Evolutionary conservation across 2,329 filamentous ascomycete species (phyloP), one percentile per base, ranked within the genome.

Genomic region (Elsinoe batatas): DNA sequence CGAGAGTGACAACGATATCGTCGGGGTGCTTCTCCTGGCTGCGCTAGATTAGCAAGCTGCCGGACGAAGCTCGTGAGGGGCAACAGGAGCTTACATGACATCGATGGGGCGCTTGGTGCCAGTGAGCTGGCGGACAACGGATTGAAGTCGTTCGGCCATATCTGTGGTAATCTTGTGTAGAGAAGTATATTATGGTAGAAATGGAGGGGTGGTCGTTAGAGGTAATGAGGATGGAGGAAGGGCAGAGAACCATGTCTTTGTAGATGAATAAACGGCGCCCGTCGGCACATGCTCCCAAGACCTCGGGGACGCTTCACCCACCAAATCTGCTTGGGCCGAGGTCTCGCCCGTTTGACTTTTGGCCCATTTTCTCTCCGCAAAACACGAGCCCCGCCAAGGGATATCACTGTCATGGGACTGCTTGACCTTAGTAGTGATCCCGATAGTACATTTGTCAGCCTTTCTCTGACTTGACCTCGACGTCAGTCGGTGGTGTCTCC

Each of bases 1-100:
- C 91, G 57, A 94, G 82, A 6, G 93, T 98, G 68, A 97, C 95
- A 69, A 98, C 93, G 55, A 98, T 80, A 76, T 98, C 93, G 70
- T 97, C 91, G 63, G 91, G 82, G 72, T 95, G 94, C 78, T 97
- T 91, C 64, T 88, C 83, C 57, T 88, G 90, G 67, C 90, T 95
- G 64, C 57, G 13, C 15, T 3, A n/a, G 18, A 56, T 61, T 54
- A 61, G 58, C 37, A 44, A 53, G 46, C 42, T 56, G 59, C 37
- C 40, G 54, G 33, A 20, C 86, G 64, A 89, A 75, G 32, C 90
- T 88, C 59, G 91, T 81, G 56, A 82, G 35, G 44, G 58, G 32
- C 13, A 58, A 56, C 56, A 53, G 40, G 53, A 20, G 67, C 85
- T 77, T 80, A 95, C 91, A 96, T 87, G 60, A 83, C 76, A 64